Conservation (phyloP, 2,329 filamentous ascomycete species). For the Hirsutella rhossiliensis region DNA sequence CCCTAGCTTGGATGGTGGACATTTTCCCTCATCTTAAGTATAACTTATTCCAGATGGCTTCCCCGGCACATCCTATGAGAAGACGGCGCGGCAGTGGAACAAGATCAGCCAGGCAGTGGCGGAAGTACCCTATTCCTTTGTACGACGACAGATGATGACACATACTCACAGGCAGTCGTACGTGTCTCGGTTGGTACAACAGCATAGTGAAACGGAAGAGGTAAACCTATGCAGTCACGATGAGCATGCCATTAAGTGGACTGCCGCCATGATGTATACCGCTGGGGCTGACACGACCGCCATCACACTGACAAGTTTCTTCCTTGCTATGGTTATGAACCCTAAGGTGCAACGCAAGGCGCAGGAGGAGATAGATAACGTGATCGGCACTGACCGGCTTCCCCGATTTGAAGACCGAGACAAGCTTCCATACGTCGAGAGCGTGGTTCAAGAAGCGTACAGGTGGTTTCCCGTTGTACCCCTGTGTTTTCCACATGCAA, state of each 20-base stretch:
- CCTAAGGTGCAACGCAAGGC: slow-evolving; percentile 27
- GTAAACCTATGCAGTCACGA: no score
- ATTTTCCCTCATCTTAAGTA: no score
- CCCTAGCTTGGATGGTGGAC: no score
- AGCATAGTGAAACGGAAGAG: no score
- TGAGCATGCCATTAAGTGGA: slow-evolving; percentile 3
- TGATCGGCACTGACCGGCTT: slow-evolving; percentile 28
- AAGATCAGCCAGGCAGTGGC: neutral
- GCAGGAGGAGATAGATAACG: slow-evolving; percentile 27
- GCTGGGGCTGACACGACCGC: slow-evolving; percentile 7
- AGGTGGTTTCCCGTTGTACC: slow-evolving; percentile 20
- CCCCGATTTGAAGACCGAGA: slow-evolving; percentile 29
- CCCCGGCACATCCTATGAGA: neutral
- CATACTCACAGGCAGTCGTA: neutral
- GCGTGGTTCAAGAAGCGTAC: slow-evolving; percentile 16
- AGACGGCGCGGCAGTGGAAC: neutral
- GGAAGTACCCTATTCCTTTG: neutral
- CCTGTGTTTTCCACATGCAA: slow-evolving; percentile 24
- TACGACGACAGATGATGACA: neutral
- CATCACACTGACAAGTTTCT: slow-evolving; percentile 13
- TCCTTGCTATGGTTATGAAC: slow-evolving; percentile 34
- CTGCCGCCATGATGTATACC: slow-evolving; percentile 2
- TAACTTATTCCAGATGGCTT: no score
- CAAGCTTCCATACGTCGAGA: slow-evolving; percentile 28
- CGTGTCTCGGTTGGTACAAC: neutral